These are phyloP conservation scores for Rhytidhysteron rufulum DNA, from an alignment of 2,329 filamentous ascomycete genomes.

Conservation along the genomic window DNA sequence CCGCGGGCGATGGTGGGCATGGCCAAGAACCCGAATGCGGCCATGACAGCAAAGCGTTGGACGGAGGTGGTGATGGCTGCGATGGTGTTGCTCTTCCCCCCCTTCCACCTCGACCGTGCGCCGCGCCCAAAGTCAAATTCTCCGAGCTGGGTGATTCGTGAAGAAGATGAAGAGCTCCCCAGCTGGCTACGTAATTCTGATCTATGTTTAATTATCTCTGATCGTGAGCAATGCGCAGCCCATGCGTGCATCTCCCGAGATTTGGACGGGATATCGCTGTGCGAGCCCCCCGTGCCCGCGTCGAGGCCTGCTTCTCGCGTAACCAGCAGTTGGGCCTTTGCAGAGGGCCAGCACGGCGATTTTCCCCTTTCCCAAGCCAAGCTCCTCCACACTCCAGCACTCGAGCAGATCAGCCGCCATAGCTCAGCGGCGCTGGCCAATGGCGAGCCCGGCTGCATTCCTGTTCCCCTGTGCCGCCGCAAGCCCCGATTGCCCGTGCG, in stretches of 20 bases:
- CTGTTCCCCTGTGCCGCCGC: conserved; percentile 6
- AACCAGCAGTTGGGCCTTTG: no score
- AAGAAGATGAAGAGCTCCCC: no score
- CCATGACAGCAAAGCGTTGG: background rate
- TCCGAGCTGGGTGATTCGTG: conserved; percentile 5
- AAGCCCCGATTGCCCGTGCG: no score
- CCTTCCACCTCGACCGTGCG: no score
- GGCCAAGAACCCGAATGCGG: background rate
- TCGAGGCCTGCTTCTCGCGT: no score
- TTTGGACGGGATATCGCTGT: no score
- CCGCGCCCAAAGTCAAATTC: no score
- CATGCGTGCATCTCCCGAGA: conserved; percentile 16
- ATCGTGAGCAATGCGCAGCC: conserved; percentile 6
- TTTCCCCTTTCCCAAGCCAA: conserved; percentile 10
- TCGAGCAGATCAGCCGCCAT: conserved; percentile 24
- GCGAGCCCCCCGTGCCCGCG: no score
- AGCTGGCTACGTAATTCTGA: conserved; percentile 1
- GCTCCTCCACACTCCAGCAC: conserved; percentile 12
- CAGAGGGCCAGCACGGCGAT: conserved; percentile 11
- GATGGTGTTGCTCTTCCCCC: background rate
- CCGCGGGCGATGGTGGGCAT: no score
- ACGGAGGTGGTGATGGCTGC: background rate
- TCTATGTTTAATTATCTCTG: conserved; percentile 1
- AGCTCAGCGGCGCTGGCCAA: conserved; percentile 8
- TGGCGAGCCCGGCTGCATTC: background rate